Evolutionary conservation across 2,329 filamentous ascomycete genomes (phyloP), one percentile per base, ranked within the genome.

Genomic region (Aspergillus clavatus): DNA sequence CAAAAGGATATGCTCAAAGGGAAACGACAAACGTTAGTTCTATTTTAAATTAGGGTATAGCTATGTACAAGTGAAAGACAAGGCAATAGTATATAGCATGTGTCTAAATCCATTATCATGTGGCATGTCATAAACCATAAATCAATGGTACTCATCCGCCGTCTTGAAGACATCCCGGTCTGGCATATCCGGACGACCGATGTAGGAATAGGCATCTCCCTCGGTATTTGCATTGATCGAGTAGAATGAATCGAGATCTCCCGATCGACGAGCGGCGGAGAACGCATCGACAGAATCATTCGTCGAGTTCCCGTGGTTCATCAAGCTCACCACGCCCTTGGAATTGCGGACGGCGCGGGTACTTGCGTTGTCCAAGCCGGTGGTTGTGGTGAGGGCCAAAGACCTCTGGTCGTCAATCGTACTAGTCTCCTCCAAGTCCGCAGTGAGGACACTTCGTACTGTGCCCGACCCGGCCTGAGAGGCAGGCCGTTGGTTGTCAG

Each of bases 111-210:
- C 4, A 24, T 8, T 5, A 24, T 24, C 5, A 24, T 24, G 23
- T 24, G 23, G 23, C 23, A 24, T 24, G 8, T 24, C 4, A 4
- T 5, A 8, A 24, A 24, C 23, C 5, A n/a, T n/a, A 24, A 24
- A 22, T 24, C 41, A 48, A 11, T 27, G 23, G 18, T 39, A 45
- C 31, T 63, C 59, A 1, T 60, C 41, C 1, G 60, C 61, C n/a
- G 60, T 62, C 37, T 53, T 59, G 37, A 60, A 64, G 5, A 51
- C 51, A n/a, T 64, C 62, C 2, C 57, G 52, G 10, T 59, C 57
- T n/a, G 52, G 53, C 54, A 64, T 58, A 4, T 51, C 51, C 6
- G 62, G 62, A 7, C 60, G 53, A 38, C 46, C 40, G 5, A 48
- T 45, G 4, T 38, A 46, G 22, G 50, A 50, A 18, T 40, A 33